phyloP scores from a whole-genome alignment of 768 basidiomycete genomes.

The Leccinum sublutescens region DNA sequence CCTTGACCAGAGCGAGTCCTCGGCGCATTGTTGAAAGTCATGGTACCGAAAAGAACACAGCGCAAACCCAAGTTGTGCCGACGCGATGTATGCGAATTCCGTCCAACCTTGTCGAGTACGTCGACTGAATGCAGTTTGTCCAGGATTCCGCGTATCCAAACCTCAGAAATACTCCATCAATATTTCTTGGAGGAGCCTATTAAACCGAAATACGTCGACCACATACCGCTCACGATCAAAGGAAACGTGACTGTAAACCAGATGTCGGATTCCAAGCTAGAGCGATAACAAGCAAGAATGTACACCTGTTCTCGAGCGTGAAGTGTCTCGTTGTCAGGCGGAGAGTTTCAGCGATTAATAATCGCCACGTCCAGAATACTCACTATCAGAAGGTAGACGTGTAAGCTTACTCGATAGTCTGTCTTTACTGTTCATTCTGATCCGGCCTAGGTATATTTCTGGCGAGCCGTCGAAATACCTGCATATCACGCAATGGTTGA shows the following conservation, averaged over 20 bases:
- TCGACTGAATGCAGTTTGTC: background rate
- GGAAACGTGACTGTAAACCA: conserved; percentile 78
- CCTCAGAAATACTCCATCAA: conserved; percentile 99
- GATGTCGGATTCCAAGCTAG: conserved; percentile 96
- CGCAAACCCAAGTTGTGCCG: conserved; percentile 96
- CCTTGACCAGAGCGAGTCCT: conserved; percentile 96
- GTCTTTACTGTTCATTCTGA: background rate
- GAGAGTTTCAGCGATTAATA: conserved; percentile 88
- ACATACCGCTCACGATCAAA: conserved; percentile 95
- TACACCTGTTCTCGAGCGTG: conserved; percentile 74
- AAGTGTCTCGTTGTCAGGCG: too few relatives aligned
- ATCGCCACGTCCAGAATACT: conserved; percentile 55
- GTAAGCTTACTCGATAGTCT: conserved; percentile 44
- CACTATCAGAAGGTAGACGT: conserved; percentile 80
- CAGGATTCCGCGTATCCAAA: conserved; percentile 97
- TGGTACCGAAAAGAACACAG: conserved; percentile 97
- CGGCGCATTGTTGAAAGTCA: conserved; percentile 92
- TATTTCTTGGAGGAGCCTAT: conserved; percentile 94
- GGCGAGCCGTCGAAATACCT: conserved; percentile 98
- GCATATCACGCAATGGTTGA: conserved; percentile 92
- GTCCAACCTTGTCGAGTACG: background rate
- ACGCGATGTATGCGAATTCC: conserved; percentile 61
- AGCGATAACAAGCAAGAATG: conserved; percentile 83
- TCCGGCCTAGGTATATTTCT: conserved; percentile 81
- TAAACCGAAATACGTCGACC: conserved; percentile 99